Base-by-base conservation (phyloP, 108 stramenopile species). In the Asterionellopsis glacialis region DNA sequence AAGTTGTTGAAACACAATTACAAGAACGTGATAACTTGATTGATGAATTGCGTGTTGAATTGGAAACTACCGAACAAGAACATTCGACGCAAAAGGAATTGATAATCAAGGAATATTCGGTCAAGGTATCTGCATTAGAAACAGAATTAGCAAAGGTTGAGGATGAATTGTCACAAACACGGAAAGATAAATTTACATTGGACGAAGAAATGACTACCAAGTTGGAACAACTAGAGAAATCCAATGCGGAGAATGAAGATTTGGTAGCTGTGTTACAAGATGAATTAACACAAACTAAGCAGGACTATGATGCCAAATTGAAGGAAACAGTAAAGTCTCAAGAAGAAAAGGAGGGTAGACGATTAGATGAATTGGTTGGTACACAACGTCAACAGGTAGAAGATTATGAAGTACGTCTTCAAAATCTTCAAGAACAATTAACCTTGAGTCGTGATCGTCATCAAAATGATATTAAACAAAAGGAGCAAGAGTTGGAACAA, bases 381-480 rank as follows among this genome's bases (percentile, higher is more conserved):
- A 50, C 43, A 13, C 71, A 67, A n/a, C 65, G 63, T 38, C 65
- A 70, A n/a, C 25, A 72, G 58, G 53, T 55, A 12, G 27, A 65
- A 50, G 75, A 82, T 40, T 76, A 67, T 45, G 72, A 76, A 57
- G 58, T 57, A 15, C 59, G 75, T 15, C 26, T 82, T 26, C 64
- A 67, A 51, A 55, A 60, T 27, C 60, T 77, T 67, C 75, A 74
- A 57, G 67, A 82, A 42, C 81, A 82, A 41, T 59, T 82, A 9
- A 59, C 51, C 14, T 63, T 76, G 23, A 66, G 67, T 22, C 60
- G 74, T 14, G 80, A 81, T 61, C 74, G 75, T 18, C 80, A 81
- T 25, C 64, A 72, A 26, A 56, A 59, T 12, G 75, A 76, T 52
- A 57, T 82, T 41, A 25, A 70, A 25, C 75, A 77, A 24, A 82